Conservation (phyloP, 192 early-diverging fungal genomes). For the Mortierella antarctica region DNA sequence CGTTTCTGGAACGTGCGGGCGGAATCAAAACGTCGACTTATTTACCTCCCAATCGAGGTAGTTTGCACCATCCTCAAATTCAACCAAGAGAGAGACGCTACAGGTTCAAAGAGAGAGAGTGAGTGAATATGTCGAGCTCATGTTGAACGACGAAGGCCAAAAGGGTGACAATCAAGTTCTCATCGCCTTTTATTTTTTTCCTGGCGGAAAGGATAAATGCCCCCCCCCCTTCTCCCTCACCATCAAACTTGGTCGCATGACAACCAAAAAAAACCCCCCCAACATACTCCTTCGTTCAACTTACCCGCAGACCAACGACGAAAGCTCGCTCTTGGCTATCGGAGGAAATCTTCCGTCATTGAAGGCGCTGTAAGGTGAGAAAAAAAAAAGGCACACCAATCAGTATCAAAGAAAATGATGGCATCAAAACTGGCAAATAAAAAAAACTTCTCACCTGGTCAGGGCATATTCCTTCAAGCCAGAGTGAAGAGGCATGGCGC, state of each 20-base stretch:
- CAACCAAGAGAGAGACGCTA: conserved; percentile 84
- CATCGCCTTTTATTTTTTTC: background rate
- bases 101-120: background rate
- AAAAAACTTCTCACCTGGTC: conserved; percentile 62
- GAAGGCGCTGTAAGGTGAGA: conserved; percentile 67
- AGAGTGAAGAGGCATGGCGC: conserved; percentile 69
- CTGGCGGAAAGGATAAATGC: background rate
- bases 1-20: no score
- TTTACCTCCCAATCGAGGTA: conserved; percentile 87
- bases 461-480: conserved; percentile 87
- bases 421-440: background rate
- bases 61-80: conserved; percentile 84
- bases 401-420: background rate
- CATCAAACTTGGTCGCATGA: no score
- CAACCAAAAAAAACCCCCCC: no score
- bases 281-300: background rate
- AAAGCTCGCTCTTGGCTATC: conserved; percentile 74
- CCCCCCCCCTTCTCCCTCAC: background rate
- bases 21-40: background rate
- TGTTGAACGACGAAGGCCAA: background rate
- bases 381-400: background rate
- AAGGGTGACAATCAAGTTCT: background rate
- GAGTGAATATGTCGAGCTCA: background rate
- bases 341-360: conserved; percentile 88
- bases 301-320: conserved; percentile 70